A percentile compares a stretch with the other conserved stretches of the same genome.
phyloP scores from a whole-genome alignment of 2,329 filamentous ascomycete genomes.

The Xylaria sp. region DNA sequence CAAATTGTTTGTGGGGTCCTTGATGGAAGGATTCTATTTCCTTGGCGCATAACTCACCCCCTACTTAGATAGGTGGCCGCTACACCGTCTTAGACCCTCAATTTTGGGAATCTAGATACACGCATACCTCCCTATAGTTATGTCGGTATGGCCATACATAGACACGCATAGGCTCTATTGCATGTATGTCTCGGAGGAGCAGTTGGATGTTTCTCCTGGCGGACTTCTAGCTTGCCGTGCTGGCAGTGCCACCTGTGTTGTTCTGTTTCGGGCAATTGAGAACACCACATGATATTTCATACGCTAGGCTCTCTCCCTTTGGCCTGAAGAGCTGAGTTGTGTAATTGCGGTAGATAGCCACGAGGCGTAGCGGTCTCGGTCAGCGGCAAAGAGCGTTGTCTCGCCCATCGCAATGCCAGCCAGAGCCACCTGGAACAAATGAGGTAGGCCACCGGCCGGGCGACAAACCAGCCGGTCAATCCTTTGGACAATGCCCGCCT shows the following conservation, averaged over 20 bases:
- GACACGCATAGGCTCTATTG: background rate
- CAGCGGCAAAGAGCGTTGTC: conserved; percentile 35
- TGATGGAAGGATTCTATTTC: conserved; percentile 33
- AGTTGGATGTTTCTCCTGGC: conserved; percentile 4
- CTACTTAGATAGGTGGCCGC: conserved; percentile 1
- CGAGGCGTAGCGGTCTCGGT: conserved; percentile 33
- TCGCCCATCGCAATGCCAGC: conserved; percentile 12
- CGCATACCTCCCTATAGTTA: background rate
- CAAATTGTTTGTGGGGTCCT: conserved; percentile 24
- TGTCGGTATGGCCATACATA: background rate
- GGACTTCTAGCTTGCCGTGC: background rate
- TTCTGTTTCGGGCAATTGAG: background rate
- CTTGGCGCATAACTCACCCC: conserved; percentile 12
- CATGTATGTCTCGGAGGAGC: conserved; percentile 1
- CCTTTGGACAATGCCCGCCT: conserved; percentile 10
- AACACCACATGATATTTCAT: conserved; percentile 17
- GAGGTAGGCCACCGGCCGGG: conserved; percentile 5
- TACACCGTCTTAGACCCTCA: conserved; percentile 11
- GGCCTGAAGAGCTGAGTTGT: conserved; percentile 21
- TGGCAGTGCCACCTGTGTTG: conserved; percentile 8
- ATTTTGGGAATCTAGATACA: background rate
- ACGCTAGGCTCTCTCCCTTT: conserved; percentile 2
- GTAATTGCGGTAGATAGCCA: conserved; percentile 33
- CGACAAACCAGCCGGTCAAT: conserved; percentile 32
- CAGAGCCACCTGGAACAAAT: conserved; percentile 22